Base-by-base conservation (phyloP, 495 filamentous ascomycete species). In the Ascodesmis nigricans region DNA sequence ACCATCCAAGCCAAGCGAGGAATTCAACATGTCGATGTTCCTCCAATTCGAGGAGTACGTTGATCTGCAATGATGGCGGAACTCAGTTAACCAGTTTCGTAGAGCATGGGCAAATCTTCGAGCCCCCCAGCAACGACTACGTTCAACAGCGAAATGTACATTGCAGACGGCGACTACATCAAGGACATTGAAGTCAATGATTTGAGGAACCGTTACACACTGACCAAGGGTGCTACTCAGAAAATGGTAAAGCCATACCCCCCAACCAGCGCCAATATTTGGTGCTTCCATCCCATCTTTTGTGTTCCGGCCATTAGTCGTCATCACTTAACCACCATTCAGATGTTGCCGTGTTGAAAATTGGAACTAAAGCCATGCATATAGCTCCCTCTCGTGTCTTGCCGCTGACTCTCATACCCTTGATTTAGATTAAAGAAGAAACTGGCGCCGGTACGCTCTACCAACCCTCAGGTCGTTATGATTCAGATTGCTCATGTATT, bases 121-220 rank as follows among this genome's bases (percentile, higher is more conserved):
- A 69, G 62, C 43, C 61, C 69, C 8, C 55, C 60, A 15, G 58
- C 56, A 24, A 60, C 59, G 5, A 65, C 61, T 30, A 66, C 73
- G 29, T 65, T 82, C 53, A 79, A 79, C 44, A 68, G 73, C 42
- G 82, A 92, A 42, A 71, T 87, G 57, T 93, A 93, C 53, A 77
- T 87, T 45, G 74, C 79, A 15, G 87, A 92, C 51, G 87, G 87
- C 39, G 87, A 97, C 52, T 93, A 78, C 49, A 92, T 97, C 58
- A 80, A 80, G 54, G 87, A 95, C 51, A 91, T 97, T 50, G 87
- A 95, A 56, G 80, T 97, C 56, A 97, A 97, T 60, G 82, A 93
- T 53, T 58, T 95, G 45, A 79, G 84, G 47, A 97, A 97, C 54
- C 77, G 83, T 45, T 97, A 97, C 53, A 78, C 82, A 55, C 67